Evolutionary conservation across 2,329 filamentous ascomycete genomes (phyloP), one percentile per base, ranked within the genome.

Genomic region (Aspergillus novofumigatus): DNA sequence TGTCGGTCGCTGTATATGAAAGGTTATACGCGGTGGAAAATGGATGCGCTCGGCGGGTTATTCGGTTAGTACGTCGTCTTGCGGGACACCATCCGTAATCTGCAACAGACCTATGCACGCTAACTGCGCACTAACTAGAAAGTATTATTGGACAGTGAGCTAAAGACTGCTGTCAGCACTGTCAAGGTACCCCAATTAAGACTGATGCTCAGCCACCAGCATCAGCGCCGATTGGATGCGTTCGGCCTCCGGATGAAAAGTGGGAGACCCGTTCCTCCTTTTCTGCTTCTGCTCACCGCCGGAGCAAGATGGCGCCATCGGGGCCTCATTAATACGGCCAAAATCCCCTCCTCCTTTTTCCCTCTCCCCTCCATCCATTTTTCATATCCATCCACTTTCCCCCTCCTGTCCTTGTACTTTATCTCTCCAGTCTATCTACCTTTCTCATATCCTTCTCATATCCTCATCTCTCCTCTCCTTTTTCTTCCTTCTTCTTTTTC

Each of bases 301-400:
- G 48, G 61, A 57, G 53, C 11, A 35, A 35, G 48, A 69, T 71
- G 57, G 67, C 69, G 68, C 68, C 62, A 71, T 71, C 65, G 57
- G 56, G 55, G 47, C 56, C 55, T 62, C 60, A 55, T 61, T 62
- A 61, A 62, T 55, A 56, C 57, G 59, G 57, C 52, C 26, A 28
- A 35, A 47, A 48, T 54, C 52, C 48, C 56, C 47, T 52, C 44
- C 49, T 58, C 54, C 38, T 59, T 57, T 58, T 59, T 52, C 49
- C 51, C 49, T 59, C 49, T 51, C 25, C 29, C 48, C 51, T 32
- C 51, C 29, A 41, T 20, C 50, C 51, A 29, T 29, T 25, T 21
- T 25, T 50, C 44, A 21, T 23, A 32, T 35, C 52, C 44, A 44
- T 38, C 50, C 25, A 54, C 38, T 29, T 55, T 11, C 26, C 29